Evolutionary conservation across 495 filamentous ascomycete species (phyloP).

Genomic region (Neurospora sp.): DNA sequence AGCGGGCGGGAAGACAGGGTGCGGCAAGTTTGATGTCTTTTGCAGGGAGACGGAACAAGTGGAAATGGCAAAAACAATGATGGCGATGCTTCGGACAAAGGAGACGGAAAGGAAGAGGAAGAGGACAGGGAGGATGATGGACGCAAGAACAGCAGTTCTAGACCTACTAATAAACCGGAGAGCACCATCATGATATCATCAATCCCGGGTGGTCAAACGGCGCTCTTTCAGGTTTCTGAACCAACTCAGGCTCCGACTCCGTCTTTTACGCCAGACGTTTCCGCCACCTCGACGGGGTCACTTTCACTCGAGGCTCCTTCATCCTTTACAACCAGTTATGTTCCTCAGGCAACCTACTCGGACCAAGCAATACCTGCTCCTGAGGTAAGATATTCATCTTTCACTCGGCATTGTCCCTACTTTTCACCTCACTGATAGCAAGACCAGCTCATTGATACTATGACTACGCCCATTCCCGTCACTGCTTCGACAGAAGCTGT

Average conservation of each 20-base stretch:
- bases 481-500: neutral
- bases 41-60: constrained; percentile 8
- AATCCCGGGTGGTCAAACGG: neutral
- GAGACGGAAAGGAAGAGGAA: constrained; percentile 1
- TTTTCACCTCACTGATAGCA: neutral
- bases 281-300: neutral
- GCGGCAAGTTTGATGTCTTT: neutral
- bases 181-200: constrained; percentile 1
- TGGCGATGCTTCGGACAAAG: constrained; percentile 4
- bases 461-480: neutral
- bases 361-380: neutral
- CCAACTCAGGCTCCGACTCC: neutral
- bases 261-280: neutral
- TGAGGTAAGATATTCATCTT: constrained; percentile 7
- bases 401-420: neutral
- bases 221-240: neutral
- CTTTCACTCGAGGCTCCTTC: neutral
- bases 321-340: neutral
- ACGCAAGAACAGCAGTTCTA: neutral
- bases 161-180: neutral
- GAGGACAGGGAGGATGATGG: constrained; percentile 4
- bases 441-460: neutral
- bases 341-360: neutral
- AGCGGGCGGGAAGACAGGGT: constrained; percentile 5
- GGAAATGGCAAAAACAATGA: constrained; percentile 9